Evolutionary conservation across 805 yeast species (phyloP), one percentile per base, ranked within the genome.

Genomic region (Wickerhamiella occidentalis): DNA sequence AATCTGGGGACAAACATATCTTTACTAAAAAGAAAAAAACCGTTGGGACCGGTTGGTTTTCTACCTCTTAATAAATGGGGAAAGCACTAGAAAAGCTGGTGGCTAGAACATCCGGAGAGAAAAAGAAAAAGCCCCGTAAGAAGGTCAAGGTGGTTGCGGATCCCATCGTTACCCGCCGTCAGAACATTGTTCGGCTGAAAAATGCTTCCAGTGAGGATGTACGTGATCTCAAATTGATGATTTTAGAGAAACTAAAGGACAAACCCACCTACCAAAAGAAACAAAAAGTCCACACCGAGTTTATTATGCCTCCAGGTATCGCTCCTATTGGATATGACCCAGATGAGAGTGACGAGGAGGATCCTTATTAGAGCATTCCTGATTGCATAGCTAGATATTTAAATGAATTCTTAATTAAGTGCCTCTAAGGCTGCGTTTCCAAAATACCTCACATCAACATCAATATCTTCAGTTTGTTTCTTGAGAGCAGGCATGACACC

Each of bases 361-460:
- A 58, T 25, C 61, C 61, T 6, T 58, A 55, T 42, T 58, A 47
- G 45, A n/a, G 26, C n/a, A n/a, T n/a, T n/a, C n/a, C n/a, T n/a
- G n/a, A n/a, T n/a, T n/a, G n/a, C n/a, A n/a, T n/a, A n/a, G n/a
- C n/a, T n/a, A n/a, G n/a, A n/a, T n/a, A n/a, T n/a, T n/a, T n/a
- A n/a, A n/a, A n/a, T n/a, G n/a, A n/a, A n/a, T n/a, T n/a, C 22
- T 41, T 26, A 41, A 41, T 62, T 59, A 35, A 68, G 62, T 45
- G 60, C 63, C 49, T 69, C 70, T 55, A 77, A 64, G 54, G 88
- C 80, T 65, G 81, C 75, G 49, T 71, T 71, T 6, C 96, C 87
- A 68, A 79, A 92, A 68, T 73, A 90, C 62, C 87, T 78, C 54
- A 92, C 98, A 67, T 92, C 98, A 21, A 78, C 78, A 63, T 92